These are phyloP conservation scores for Coemansia sp. DNA, from an alignment of 192 early-diverging fungal genomes.

Conservation along the genomic window DNA sequence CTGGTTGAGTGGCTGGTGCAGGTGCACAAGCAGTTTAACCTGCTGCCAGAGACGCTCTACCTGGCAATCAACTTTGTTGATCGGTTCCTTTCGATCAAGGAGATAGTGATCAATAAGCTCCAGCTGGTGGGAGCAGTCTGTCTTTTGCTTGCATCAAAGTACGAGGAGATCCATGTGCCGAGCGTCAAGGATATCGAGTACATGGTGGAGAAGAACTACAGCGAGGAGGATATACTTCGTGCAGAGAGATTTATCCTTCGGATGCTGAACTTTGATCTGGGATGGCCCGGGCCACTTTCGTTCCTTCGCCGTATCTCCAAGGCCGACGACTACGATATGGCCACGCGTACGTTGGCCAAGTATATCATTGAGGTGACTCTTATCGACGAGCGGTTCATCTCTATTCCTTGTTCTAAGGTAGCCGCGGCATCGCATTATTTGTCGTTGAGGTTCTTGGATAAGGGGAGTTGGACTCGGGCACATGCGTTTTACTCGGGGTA, in stretches of 20 bases:
- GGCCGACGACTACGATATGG: constrained; percentile 58
- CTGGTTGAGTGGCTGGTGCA: constrained; percentile 60
- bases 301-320: constrained; percentile 60
- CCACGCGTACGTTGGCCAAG: constrained; percentile 59
- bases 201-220: constrained; percentile 52
- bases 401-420: constrained; percentile 46
- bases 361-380: constrained; percentile 61
- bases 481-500: constrained; percentile 70
- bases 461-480: constrained; percentile 53
- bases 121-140: constrained; percentile 57
- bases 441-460: constrained; percentile 41
- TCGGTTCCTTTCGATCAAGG: constrained; percentile 56
- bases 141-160: constrained; percentile 58
- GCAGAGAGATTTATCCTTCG: constrained; percentile 60
- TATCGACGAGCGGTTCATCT: constrained; percentile 57
- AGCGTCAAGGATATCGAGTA: constrained; percentile 53
- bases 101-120: constrained; percentile 51
- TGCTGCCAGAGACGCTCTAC: constrained; percentile 61
- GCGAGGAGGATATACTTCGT: constrained; percentile 45
- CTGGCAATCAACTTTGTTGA: constrained; percentile 60
- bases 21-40: constrained; percentile 57
- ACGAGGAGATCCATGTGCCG: constrained; percentile 58
- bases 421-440: constrained; percentile 53
- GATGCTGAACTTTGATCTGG: constrained; percentile 59
- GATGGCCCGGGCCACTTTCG: constrained; percentile 56